phyloP scores from a whole-genome alignment of 2,329 filamentous ascomycete species.

The Ampelomyces quisqualis region DNA sequence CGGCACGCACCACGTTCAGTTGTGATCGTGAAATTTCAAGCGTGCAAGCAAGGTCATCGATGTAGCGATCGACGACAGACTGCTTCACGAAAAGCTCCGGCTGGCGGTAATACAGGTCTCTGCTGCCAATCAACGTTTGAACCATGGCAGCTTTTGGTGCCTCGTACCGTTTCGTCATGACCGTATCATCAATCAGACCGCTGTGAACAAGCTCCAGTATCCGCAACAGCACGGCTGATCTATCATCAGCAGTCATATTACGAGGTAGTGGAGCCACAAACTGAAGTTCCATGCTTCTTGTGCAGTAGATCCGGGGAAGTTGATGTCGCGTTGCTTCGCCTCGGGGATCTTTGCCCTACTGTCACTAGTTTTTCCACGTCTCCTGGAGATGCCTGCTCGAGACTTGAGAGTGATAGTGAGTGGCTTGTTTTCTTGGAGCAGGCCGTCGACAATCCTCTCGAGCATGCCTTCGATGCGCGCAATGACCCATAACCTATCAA shows the following conservation, averaged over 20 bases:
- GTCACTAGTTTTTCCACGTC: conserved; percentile 9
- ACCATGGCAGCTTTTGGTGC: not conserved
- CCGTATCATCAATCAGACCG: conserved; percentile 50
- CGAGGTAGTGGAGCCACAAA: conserved; percentile 25
- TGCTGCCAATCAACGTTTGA: conserved; percentile 40
- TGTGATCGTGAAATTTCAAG: conserved; percentile 63
- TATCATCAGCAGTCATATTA: conserved; percentile 8
- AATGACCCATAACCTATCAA: conserved; percentile 45
- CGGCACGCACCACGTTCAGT: conserved; percentile 65
- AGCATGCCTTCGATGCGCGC: conserved; percentile 59
- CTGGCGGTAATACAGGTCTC: conserved; percentile 79
- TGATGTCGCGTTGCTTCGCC: conserved; percentile 33
- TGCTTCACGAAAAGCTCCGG: conserved; percentile 71
- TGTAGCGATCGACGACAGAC: conserved; percentile 65
- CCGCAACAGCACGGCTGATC: conserved; percentile 55
- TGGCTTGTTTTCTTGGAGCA: conserved; percentile 51
- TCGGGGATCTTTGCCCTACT: conserved; percentile 9
- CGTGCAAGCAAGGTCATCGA: conserved; percentile 73
- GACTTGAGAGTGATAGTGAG: conserved; percentile 54
- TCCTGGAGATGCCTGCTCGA: conserved; percentile 26
- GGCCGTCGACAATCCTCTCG: conserved; percentile 52
- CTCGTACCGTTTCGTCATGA: conserved; percentile 58
- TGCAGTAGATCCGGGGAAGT: conserved; percentile 57
- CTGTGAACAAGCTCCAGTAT: conserved; percentile 58
- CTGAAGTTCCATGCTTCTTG: conserved; percentile 62